Conservation (phyloP, 2,329 filamentous ascomycete species). For the Ophiognomonia clavigignenti-juglandacearum region DNA sequence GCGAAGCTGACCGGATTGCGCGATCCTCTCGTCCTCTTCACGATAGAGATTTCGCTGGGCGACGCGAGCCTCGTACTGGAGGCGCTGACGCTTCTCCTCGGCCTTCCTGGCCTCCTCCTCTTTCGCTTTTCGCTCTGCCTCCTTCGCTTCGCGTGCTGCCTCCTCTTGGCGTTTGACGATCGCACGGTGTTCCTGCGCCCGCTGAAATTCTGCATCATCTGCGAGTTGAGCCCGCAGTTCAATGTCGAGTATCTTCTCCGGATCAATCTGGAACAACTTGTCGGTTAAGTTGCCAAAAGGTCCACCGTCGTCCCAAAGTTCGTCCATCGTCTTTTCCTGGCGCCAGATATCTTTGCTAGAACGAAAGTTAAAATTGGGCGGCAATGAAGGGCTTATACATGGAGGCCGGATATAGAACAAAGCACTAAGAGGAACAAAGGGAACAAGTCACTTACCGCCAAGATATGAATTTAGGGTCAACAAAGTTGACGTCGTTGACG, state of each 20-base stretch:
- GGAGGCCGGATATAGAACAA: too few relatives aligned
- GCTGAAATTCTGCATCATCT: slow-evolving; percentile 6
- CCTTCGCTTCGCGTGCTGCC: slow-evolving; percentile 19
- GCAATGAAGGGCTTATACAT: too few relatives aligned
- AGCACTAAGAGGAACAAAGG: too few relatives aligned
- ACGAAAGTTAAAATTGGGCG: too few relatives aligned
- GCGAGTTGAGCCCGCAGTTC: slow-evolving; percentile 15
- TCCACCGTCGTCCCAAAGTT: slow-evolving; percentile 17
- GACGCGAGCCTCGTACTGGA: slow-evolving; percentile 20
- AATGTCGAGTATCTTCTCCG: slow-evolving; percentile 22
- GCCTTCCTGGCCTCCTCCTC: slow-evolving; percentile 19
- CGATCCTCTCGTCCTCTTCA: slow-evolving; percentile 17
- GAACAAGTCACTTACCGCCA: too few relatives aligned
- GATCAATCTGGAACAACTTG: slow-evolving; percentile 19
- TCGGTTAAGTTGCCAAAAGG: not conserved
- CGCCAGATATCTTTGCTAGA: not conserved
- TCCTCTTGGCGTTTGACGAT: slow-evolving; percentile 13
- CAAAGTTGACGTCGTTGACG: too few relatives aligned
- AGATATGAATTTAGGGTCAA: too few relatives aligned
- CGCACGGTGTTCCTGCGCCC: slow-evolving; percentile 8
- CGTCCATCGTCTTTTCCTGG: slow-evolving; percentile 10
- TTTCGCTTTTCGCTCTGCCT: slow-evolving; percentile 17
- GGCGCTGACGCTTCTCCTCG: slow-evolving; percentile 9
- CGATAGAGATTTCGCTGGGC: slow-evolving; percentile 10
- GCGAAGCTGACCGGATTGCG: slow-evolving; percentile 22